Evolutionary conservation across 1,284 basidiomycete species (phyloP), one percentile per base, ranked within the genome.

Genomic region (Cutaneotrichosporon sp.): DNA sequence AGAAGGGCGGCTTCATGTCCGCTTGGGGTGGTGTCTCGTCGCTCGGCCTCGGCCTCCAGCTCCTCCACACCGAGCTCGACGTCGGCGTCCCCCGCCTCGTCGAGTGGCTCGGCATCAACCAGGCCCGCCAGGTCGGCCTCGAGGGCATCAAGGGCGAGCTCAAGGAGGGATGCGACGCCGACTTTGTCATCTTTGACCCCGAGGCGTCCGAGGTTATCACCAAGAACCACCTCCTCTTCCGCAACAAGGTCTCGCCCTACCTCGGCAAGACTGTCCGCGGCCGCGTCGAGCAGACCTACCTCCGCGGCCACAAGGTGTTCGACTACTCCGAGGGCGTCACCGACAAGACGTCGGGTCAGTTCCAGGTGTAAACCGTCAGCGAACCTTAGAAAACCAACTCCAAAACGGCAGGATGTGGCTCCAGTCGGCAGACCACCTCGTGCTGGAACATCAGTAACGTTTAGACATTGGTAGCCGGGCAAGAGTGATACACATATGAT

Each of bases 1-100:
- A 97, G 81, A 84, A 84, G 64, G 76, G 91, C n/a, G 87, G 89
- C 54, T 84, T 95, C 65, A 90, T 95, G 88, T 77, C 82, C 22
- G 92, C 94, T 0, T 97, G 94, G 94, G 94, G 94, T 56, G 94
- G 94, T 0, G 91, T 97, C 64, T 89, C 88, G 62, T 89, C 90
- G 4, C 84, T 97, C 24, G 94, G 94, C 5, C 82, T 97, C 16
- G 94, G 94, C 0, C 78, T 95, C 51, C 90, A 89, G 73, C 79
- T 95, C 54, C 72, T 97, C 51, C 93, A 90, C 89, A 94, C 90
- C 0, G 91, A 94, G 74, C 54, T 77, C 10, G 67, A 69, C n/a
- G 56, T 64, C 8, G 86, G 84, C 72, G 81, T 94, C 51, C 81
- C 80, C 24, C 81, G 87, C 54, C 83, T 95, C 24, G 75, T 92